phyloP scores from a whole-genome alignment of 805 yeast species.

The Yarrowia bubula region DNA sequence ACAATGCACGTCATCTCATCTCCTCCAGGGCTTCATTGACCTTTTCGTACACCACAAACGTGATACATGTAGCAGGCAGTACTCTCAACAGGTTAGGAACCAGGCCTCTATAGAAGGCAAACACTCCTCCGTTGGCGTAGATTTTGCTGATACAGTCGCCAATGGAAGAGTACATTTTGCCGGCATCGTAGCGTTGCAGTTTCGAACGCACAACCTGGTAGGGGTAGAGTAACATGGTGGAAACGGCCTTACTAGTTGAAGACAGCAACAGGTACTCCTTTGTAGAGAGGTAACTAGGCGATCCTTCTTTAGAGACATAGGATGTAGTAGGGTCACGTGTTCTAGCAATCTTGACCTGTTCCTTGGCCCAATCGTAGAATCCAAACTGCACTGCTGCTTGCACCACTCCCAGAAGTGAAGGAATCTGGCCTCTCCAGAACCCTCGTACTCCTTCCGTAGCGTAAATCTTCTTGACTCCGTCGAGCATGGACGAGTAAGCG shows the following conservation, averaged over 20 bases:
- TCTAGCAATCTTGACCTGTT: not conserved
- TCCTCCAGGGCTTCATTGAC: slow-evolving; percentile 20
- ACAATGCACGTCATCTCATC: not conserved
- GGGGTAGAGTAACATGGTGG: slow-evolving; percentile 74
- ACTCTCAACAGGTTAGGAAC: slow-evolving; percentile 76
- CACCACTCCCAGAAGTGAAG: slow-evolving; percentile 75
- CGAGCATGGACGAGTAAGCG: slow-evolving; percentile 57
- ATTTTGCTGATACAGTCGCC: slow-evolving; percentile 43
- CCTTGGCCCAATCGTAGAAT: slow-evolving; percentile 57
- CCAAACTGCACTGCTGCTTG: slow-evolving; percentile 90
- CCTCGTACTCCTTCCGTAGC: slow-evolving; percentile 57
- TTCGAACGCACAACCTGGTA: slow-evolving; percentile 77
- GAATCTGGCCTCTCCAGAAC: slow-evolving; percentile 71
- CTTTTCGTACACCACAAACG: slow-evolving; percentile 78
- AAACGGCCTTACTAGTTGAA: slow-evolving; percentile 62
- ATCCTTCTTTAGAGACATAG: not conserved
- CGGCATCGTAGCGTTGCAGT: slow-evolving; percentile 53
- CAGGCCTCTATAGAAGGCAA: slow-evolving; percentile 82
- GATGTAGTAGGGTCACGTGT: not conserved
- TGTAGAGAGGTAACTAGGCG: slow-evolving; percentile 39
- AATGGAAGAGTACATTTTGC: slow-evolving; percentile 36
- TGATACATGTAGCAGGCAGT: slow-evolving; percentile 88
- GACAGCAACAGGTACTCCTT: slow-evolving; percentile 64
- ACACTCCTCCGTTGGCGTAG: slow-evolving; percentile 51
- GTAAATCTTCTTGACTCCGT: slow-evolving; percentile 53